Base-by-base conservation (phyloP, 805 yeast genomes). In the Vanderwaltozyma yarrowii region DNA sequence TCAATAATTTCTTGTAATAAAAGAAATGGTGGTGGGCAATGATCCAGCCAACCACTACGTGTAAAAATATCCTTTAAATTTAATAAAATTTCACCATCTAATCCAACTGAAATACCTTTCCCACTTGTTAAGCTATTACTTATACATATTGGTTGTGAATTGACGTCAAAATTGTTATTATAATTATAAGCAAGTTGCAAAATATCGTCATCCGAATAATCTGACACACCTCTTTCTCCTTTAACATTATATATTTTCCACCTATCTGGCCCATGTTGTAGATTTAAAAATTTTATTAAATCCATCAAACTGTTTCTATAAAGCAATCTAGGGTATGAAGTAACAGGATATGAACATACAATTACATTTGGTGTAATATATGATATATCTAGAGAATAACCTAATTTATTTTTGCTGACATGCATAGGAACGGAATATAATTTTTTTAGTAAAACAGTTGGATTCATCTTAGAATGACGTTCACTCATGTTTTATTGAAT, bases 221-320 rank as follows among this genome's bases (percentile, higher is more conserved):
- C 70, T 18, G 62, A 60, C 11, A 65, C 63, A 15, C 60, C 56
- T 35, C 63, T 62, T 33, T 81, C 92, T 5, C 71, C 74, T 43
- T 87, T 66, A 25, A 87, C 66, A 51, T 84, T 84, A 72, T 80
- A 79, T 1, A 87, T 61, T 45, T 67, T 72, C 96, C 96, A 88
- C 35, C 71, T 58, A 3, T 53, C 47, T 12, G 44, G 42, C 0
- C 70, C 73, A 53, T 79, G 80, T 20, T 65, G 49, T 4, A 44
- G 19, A 26, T 68, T 60, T 30, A 82, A 59, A 45, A 68, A 73
- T 18, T 58, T 54, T 0, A 74, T 60, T 19, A 87, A 58, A 34
- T 75, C 77, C 0, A 49, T 46, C 2, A 80, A 57, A 25, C 71
- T 66, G 45, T 76, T 74, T 33, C 81, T 65, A 54, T 72, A 79